A percentile compares a stretch with the other conserved stretches of the same genome.
Evolutionary conservation across 1,284 basidiomycete genomes (phyloP).

Genomic region (Cystobasidium slooffiae): DNA sequence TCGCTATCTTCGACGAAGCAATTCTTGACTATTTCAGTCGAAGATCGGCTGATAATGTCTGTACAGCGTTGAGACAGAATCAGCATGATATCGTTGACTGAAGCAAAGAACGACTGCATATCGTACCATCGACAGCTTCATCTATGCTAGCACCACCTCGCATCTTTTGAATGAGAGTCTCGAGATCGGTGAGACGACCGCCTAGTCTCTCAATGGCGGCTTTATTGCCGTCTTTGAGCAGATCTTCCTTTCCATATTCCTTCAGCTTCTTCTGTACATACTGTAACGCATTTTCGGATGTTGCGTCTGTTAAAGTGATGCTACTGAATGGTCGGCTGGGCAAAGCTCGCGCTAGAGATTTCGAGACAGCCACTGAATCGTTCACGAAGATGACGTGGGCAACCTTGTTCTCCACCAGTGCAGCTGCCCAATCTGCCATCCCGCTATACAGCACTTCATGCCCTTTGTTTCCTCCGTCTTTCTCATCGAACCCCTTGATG

Average conservation of each 20-base stretch:
- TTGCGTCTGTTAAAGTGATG: conserved; percentile 82
- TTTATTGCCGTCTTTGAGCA: conserved; percentile 45
- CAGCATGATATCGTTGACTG: conserved; percentile 1
- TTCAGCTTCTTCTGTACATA: conserved; percentile 81
- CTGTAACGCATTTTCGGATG: conserved; percentile 73
- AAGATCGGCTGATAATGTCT: conserved; percentile 67
- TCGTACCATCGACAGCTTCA: conserved; percentile 84
- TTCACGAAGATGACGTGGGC: conserved; percentile 92
- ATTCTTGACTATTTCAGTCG: conserved; percentile 83
- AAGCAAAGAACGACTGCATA: neutral
- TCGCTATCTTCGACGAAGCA: conserved; percentile 83
- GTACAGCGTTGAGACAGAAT: neutral
- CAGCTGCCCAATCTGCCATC: conserved; percentile 83
- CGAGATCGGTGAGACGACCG: conserved; percentile 83
- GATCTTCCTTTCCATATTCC: conserved; percentile 64
- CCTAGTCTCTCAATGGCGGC: conserved; percentile 76
- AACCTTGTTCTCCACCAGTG: conserved; percentile 76
- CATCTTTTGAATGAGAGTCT: conserved; percentile 84
- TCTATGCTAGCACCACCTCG: conserved; percentile 71
- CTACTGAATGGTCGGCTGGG: conserved; percentile 81
- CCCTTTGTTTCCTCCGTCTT: conserved; percentile 59
- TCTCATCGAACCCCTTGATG: conserved; percentile 52
- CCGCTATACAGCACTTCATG: conserved; percentile 75
- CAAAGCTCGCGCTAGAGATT: conserved; percentile 80
- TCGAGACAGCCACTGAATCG: conserved; percentile 85